phyloP scores from a whole-genome alignment of 176 grass and related monocot species.

The Dactylis glomerata region DNA sequence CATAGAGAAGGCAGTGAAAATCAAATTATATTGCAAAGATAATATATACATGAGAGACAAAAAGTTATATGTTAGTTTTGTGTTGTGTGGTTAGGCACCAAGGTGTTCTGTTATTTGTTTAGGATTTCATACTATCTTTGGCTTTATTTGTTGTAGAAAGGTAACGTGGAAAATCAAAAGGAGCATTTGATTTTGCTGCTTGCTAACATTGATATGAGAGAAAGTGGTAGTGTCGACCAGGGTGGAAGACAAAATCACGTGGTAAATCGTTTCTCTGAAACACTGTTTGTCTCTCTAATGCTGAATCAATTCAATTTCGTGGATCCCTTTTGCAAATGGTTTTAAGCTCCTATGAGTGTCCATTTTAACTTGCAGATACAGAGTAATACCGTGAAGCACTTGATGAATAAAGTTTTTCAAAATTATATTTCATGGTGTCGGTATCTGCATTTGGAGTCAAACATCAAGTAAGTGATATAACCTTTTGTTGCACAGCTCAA shows the following conservation, averaged over 20 bases:
- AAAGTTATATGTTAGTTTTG: background rate
- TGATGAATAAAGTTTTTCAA: conserved; percentile 64
- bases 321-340: background rate
- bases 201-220: conserved; percentile 80
- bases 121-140: conserved; percentile 14
- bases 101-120: conserved; percentile 7
- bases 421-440: conserved; percentile 86
- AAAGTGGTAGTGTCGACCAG: background rate
- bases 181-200: conserved; percentile 99
- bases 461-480: conserved; percentile 48
- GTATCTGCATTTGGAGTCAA: conserved; percentile 62
- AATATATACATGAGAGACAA: background rate
- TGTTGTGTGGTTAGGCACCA: background rate
- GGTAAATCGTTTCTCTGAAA: conserved; percentile 34
- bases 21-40: background rate
- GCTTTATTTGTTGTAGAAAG: conserved; percentile 62
- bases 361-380: conserved; percentile 47
- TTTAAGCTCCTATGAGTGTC: background rate
- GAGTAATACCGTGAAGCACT: conserved; percentile 25
- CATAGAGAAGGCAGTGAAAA: background rate
- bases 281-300: background rate
- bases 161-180: conserved; percentile 93
- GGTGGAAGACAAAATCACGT: conserved; percentile 3
- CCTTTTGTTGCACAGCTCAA: conserved; percentile 1
- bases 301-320: conserved; percentile 9